These are phyloP conservation scores for Aspergillus affinis DNA, from an alignment of 495 filamentous ascomycete species.

Conservation along the genomic window DNA sequence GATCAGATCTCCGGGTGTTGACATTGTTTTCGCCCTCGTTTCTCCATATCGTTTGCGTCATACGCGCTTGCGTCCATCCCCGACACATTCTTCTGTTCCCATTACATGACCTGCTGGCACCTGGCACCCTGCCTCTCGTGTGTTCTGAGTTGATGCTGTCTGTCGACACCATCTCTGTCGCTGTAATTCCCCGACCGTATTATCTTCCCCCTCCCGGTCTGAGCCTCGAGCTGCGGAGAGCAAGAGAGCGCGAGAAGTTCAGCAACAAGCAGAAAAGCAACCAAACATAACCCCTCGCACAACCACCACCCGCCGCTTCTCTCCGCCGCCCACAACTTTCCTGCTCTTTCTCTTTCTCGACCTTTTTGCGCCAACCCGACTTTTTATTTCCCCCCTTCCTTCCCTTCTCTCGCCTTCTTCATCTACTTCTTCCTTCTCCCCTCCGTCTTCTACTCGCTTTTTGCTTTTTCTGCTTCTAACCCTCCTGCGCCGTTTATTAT, in stretches of 20 bases:
- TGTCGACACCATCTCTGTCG: too few relatives aligned
- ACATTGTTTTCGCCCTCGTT: slow-evolving; percentile 9
- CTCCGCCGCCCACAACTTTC: slow-evolving; percentile 8
- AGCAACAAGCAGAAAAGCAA: too few relatives aligned
- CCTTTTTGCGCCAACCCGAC: slow-evolving; percentile 3
- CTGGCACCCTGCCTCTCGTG: too few relatives aligned
- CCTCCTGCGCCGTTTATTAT: not conserved
- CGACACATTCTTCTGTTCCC: slow-evolving; percentile 1
- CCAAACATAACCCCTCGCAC: too few relatives aligned
- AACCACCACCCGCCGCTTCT: slow-evolving; percentile 5
- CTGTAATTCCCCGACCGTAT: not conserved
- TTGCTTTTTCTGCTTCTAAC: not conserved
- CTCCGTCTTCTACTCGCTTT: not conserved
- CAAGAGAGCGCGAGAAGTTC: too few relatives aligned
- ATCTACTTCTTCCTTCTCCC: slow-evolving; percentile 1
- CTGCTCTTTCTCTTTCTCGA: slow-evolving; percentile 5
- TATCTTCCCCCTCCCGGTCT: not conserved
- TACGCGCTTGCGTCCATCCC: slow-evolving; percentile 4
- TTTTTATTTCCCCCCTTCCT: slow-evolving; percentile 4
- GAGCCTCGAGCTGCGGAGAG: too few relatives aligned
- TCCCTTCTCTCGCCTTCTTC: slow-evolving; percentile 8
- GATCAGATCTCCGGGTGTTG: slow-evolving; percentile 16
- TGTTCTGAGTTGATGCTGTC: too few relatives aligned
- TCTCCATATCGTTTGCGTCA: slow-evolving; percentile 28
- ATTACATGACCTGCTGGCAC: too few relatives aligned